Conservation (phyloP, 371 early-diverging fungal species). For the Dichotomocladium elegans region DNA sequence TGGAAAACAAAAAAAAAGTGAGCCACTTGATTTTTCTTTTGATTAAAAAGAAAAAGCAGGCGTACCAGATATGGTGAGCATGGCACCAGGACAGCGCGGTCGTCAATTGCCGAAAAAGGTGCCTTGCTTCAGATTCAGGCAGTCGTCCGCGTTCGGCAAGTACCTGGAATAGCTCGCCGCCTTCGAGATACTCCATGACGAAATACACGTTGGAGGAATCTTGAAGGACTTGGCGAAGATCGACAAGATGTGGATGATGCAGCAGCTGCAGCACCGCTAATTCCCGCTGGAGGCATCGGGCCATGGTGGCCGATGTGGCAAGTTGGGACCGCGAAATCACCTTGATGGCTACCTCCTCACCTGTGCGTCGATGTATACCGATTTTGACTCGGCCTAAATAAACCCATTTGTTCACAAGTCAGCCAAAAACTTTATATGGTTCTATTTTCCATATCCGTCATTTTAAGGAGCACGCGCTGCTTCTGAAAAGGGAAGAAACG, state of each 20-base stretch:
- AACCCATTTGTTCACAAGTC: not conserved
- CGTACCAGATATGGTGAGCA: constrained; percentile 79
- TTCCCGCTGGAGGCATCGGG: constrained; percentile 83
- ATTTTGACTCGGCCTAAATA: constrained; percentile 71
- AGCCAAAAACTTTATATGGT: not conserved
- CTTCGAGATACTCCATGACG: constrained; percentile 93
- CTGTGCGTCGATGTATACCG: constrained; percentile 66
- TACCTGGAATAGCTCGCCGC: constrained; percentile 93
- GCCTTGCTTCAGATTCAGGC: constrained; percentile 78
- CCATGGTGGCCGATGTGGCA: constrained; percentile 44
- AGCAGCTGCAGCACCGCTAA: constrained; percentile 87
- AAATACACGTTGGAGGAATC: constrained; percentile 65
- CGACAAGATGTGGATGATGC: constrained; percentile 84
- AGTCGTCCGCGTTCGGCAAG: constrained; percentile 82
- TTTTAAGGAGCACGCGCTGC: not conserved
- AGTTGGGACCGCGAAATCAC: constrained; percentile 70
- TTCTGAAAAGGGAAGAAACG: not conserved
- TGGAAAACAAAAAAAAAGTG: not conserved
- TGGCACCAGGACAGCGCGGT: constrained; percentile 92
- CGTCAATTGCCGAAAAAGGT: constrained; percentile 89
- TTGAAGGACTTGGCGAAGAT: constrained; percentile 84
- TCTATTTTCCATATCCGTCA: not conserved
- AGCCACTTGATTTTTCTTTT: not conserved
- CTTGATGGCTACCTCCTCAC: constrained; percentile 82
- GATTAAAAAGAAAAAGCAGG: too few species aligned